These are phyloP conservation scores for Aspergillus sp. DNA, from an alignment of 2,329 filamentous ascomycete species.

Conservation along the genomic window DNA sequence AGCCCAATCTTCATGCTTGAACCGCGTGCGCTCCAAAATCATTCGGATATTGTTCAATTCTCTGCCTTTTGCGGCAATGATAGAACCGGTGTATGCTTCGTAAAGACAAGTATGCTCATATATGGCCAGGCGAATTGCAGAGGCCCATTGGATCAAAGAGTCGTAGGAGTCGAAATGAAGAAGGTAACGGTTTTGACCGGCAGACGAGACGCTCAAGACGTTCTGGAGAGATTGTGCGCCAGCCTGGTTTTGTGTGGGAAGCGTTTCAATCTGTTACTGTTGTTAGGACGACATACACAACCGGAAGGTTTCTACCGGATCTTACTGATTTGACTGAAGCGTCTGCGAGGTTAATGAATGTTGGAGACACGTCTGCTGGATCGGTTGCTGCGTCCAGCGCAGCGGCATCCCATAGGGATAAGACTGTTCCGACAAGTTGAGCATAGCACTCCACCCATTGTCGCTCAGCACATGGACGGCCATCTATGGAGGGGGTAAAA, in stretches of 20 bases:
- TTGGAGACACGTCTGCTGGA: slow-evolving; percentile 80
- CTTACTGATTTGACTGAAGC: slow-evolving; percentile 96
- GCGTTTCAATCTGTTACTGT: slow-evolving; percentile 71
- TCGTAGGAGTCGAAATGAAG: slow-evolving; percentile 95
- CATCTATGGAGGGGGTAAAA: slow-evolving; percentile 60
- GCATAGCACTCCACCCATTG: slow-evolving; percentile 97
- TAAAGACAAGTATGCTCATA: slow-evolving; percentile 91
- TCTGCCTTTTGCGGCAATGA: slow-evolving; percentile 94
- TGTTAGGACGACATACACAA: background rate
- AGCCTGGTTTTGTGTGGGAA: slow-evolving; percentile 73
- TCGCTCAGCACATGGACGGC: slow-evolving; percentile 79
- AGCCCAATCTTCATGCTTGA: slow-evolving; percentile 87
- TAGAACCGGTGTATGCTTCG: slow-evolving; percentile 92
- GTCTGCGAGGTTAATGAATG: slow-evolving; percentile 95
- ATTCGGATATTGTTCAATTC: slow-evolving; percentile 82
- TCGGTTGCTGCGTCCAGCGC: slow-evolving; percentile 85
- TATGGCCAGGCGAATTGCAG: slow-evolving; percentile 88
- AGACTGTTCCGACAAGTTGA: slow-evolving; percentile 89
- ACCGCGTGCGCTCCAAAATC: slow-evolving; percentile 78
- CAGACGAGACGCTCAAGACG: slow-evolving; percentile 92
- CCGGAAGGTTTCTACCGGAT: background rate
- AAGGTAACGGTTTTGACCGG: slow-evolving; percentile 90
- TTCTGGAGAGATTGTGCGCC: slow-evolving; percentile 83
- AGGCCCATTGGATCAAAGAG: slow-evolving; percentile 92
- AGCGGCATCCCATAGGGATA: slow-evolving; percentile 93